Base-by-base conservation (phyloP, 441 rosid genomes). In the Metrosideros polymorpha region DNA sequence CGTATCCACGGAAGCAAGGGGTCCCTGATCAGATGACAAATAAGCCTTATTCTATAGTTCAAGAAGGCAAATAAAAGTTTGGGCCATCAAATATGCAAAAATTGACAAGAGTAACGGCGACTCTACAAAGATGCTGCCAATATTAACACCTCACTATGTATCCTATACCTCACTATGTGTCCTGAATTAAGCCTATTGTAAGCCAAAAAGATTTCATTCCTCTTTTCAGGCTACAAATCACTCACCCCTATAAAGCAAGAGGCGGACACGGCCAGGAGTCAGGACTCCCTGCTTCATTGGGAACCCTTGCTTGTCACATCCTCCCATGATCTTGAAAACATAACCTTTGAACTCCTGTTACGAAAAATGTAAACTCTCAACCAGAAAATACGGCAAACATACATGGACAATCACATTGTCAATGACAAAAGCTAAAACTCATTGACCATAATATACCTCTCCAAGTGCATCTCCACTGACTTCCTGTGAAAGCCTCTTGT, bases 211-310 rank as follows among this genome's bases (percentile, higher is more conserved):
- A 71, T 39, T 71, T 71, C 79, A 10, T 39, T 3, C 49, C 47
- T 39, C 15, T 22, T 22, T 71, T 22, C 47, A 53, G 14, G 42
- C 25, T 12, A 22, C 17, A 83, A 49, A 56, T 49, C 30, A 82
- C 84, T 45, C 50, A 86, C 87, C 87, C 56, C 87, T 32, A 2
- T 86, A 79, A 82, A 86, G 87, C 85, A 86, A 82, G 30, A 86
- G 87, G 63, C 87, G 87, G 55, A 86, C 87, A 86, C 87, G 87
- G 32, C 87, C 87, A 82, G 87, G 87, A 49, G 87, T 86, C 77
- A 86, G 83, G 54, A 86, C 87, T 82, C 87, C 87, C 85, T 86
- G 87, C 87, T 86, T 86, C 87, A 86, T 86, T 49, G 87, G 87
- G 50, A 86, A 86, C 15, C 87, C 87, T 82, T 86, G 87, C 87